phyloP scores from a whole-genome alignment of 2,329 filamentous ascomycete species.

The Paraphaeosphaeria minitans region DNA sequence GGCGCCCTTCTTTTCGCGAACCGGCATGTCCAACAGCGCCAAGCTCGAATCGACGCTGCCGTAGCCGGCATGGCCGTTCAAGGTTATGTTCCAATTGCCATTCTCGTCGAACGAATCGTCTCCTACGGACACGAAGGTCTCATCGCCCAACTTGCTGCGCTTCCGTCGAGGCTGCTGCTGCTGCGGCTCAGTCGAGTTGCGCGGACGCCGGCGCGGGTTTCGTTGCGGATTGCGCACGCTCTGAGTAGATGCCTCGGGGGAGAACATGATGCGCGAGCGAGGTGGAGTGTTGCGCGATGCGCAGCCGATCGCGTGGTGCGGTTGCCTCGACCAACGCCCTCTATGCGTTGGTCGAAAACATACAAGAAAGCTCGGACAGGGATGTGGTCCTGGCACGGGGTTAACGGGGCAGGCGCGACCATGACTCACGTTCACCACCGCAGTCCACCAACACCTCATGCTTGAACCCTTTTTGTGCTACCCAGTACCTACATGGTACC shows the following conservation, averaged over 20 bases:
- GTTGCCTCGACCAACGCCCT: neutral
- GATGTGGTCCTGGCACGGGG: slow-evolving; percentile 17
- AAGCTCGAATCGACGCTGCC: slow-evolving; percentile 36
- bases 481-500: neutral
- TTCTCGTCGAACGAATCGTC: slow-evolving; percentile 31
- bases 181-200: slow-evolving; percentile 50
- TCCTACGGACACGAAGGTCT: slow-evolving; percentile 42
- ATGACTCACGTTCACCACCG: neutral
- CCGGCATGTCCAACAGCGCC: slow-evolving; percentile 45
- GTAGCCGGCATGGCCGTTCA: slow-evolving; percentile 41
- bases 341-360: slow-evolving; percentile 5
- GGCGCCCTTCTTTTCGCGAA: slow-evolving; percentile 47
- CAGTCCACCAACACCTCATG: neutral
- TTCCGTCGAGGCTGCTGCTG: slow-evolving; percentile 52
- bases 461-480: neutral
- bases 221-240: slow-evolving; percentile 48
- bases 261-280: slow-evolving; percentile 43
- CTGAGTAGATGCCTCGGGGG: slow-evolving; percentile 43
- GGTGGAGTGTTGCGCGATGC: slow-evolving; percentile 32
- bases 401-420: slow-evolving; percentile 14
- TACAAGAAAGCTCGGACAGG: slow-evolving; percentile 1
- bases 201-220: slow-evolving; percentile 53
- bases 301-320: slow-evolving; percentile 22
- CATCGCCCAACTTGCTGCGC: slow-evolving; percentile 53
- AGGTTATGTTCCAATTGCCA: slow-evolving; percentile 36